Evolutionary conservation across 495 filamentous ascomycete species (phyloP), one percentile per base, ranked within the genome.

Genomic region (Collariella sp.): DNA sequence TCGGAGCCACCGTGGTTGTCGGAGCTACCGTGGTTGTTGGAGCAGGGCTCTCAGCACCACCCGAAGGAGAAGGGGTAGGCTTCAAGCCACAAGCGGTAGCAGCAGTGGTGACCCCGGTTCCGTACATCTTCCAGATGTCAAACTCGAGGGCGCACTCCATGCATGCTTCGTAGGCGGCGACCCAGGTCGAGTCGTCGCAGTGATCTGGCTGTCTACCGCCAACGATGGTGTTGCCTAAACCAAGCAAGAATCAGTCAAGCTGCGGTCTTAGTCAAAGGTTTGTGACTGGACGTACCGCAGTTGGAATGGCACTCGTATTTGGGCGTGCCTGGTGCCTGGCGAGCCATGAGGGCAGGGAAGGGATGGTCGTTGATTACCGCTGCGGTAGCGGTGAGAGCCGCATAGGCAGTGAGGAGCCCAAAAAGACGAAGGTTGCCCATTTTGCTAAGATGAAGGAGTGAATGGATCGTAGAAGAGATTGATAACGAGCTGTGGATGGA

Each of bases 61-160:
- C 49, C 2, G 58, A 52, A 7, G 62, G 46, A 5, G 50, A 55
- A 3, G 75, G 74, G 0, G 64, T 69, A 5, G 69, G 61, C 34
- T 63, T 60, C 34, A 75, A 60, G 19, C 69, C 67, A 53, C 75
- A 77, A 1, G 55, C 42, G 5, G 42, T 49, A 10, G 69, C 74
- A 16, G 67, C 70, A 2, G 42, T 41, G 7, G 56, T 58, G 2
- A 79, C 61, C 2, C 61, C 59, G 19, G 38, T 53, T 18, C 73
- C 74, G 43, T 79, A 79, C 52, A 70, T 65, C 41, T 65, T 50
- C 76, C 76, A 79, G 54, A 77, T 76, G 38, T 75, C 50, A 22
- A 55, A 52, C 42, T 60, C 61, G 13, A 69, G 67, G n/a, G 76
- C 72, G 47, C 76, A 79, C 16, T 68, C 52, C 29, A 77, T 60